Percentiles rank a stretch among this genome's conserved stretches.
These are phyloP conservation scores for Solanum tacnaense DNA, from an alignment of 257 asterid genomes.

Conservation along the genomic window DNA sequence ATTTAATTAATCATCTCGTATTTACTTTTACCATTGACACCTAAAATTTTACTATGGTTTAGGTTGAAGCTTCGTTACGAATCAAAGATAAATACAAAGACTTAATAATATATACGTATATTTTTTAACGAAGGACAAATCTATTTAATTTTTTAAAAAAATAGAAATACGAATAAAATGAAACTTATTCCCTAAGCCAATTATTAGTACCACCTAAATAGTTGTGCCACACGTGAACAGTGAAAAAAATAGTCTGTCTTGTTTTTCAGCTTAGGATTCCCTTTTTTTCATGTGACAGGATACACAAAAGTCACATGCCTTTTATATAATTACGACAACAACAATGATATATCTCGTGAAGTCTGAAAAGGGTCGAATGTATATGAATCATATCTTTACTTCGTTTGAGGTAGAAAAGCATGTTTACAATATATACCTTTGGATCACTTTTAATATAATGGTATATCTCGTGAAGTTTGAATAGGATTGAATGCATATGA, in stretches of 20 bases:
- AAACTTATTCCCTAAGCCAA: background rate
- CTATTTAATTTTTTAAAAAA: background rate
- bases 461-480: background rate
- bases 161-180: background rate
- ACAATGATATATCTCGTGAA: background rate
- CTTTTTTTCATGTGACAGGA: background rate
- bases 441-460: background rate
- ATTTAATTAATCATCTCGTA: too few relatives aligned
- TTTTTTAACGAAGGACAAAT: background rate
- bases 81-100: background rate
- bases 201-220: background rate
- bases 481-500: background rate
- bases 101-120: background rate
- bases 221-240: background rate
- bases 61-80: background rate
- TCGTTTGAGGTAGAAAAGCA: rapidly evolving
- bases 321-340: background rate
- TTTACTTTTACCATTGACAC: background rate
- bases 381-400: background rate
- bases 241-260: background rate
- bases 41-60: too few relatives aligned
- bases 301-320: background rate
- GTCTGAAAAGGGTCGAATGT: background rate
- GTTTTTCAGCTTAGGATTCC: background rate
- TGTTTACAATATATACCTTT: background rate